Evolutionary conservation across 164 flowering plant genomes (phyloP), one percentile per base, ranked within the genome.

Genomic region (Liquidambar formosana): DNA sequence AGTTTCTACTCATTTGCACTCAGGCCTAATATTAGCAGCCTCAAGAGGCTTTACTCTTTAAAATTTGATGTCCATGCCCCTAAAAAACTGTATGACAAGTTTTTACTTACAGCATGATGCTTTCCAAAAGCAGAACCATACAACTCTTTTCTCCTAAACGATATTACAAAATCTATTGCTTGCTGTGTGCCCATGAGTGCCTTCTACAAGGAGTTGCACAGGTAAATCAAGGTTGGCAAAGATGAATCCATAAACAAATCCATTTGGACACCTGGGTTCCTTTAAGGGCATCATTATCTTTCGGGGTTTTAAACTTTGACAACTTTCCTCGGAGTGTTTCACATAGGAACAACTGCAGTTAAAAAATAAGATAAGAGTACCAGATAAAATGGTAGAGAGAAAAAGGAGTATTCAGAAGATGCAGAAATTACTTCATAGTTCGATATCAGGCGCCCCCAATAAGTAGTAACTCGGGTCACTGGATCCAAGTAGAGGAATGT

Each of bases 401-500:
- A n/a, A 1, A 2, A 54, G 12, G 22, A 23, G 11, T 38, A 5
- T 41, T 19, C 13, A 4, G 62, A n/a, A 58, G 22, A 60, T 60
- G 63, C 63, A 22, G 43, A 33, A 28, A 2, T 15, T 27, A 60
- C 63, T 46, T 84, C 78, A 83, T 69, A 73, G 57, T 52, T 89
- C 93, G 51, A 75, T 47, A 41, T 80, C 93, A 0, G 86, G 65
- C 44, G 69, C 72, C 22, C 86, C 89, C 72, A 89, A 21, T 56
- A 82, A 61, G 18, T 85, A 59, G 60, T 73, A 89, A 71, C 77
- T 71, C 48, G 87, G 76, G 67, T 88, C 88, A 57, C 73, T 75
- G 18, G 87, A 77, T 67, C 93, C 96, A 8, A 83, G 78, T 45
- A 79, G 69, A 3, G 89, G 92, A 61, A 85, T 81, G 70, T 86